Evolutionary conservation across 2,329 filamentous ascomycete genomes (phyloP).

Genomic region (Lasiodiplodia gonubiensis): DNA sequence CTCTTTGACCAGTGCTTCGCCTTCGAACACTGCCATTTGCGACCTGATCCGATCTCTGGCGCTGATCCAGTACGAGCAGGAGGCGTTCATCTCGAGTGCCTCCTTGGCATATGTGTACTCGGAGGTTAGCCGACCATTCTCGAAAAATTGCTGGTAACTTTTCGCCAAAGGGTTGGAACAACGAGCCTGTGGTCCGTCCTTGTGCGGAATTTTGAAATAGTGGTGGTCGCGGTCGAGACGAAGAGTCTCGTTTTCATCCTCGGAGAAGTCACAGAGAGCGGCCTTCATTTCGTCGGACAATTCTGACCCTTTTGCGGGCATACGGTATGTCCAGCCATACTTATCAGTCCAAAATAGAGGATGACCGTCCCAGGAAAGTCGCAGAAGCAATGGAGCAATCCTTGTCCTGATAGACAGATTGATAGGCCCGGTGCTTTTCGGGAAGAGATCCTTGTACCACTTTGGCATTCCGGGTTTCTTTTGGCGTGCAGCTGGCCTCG

Average conservation of each 20-base stretch:
- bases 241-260: slow-evolving; percentile 71
- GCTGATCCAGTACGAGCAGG: slow-evolving; percentile 99
- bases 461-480: slow-evolving; percentile 94
- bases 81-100: slow-evolving; percentile 97
- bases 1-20: slow-evolving; percentile 54
- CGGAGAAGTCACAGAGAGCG: slow-evolving; percentile 71
- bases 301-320: slow-evolving; percentile 51
- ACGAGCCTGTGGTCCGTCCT: slow-evolving; percentile 84
- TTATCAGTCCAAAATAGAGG: slow-evolving; percentile 93
- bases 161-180: slow-evolving; percentile 91
- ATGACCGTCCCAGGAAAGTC: slow-evolving; percentile 85
- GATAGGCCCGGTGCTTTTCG: slow-evolving; percentile 70
- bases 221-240: slow-evolving; percentile 68
- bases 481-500: slow-evolving; percentile 77
- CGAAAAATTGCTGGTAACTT: slow-evolving; percentile 87
- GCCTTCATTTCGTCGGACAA: slow-evolving; percentile 64
- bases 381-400: slow-evolving; percentile 82
- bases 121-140: slow-evolving; percentile 84
- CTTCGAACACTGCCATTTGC: slow-evolving; percentile 92
- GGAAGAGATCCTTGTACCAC: slow-evolving; percentile 94
- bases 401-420: slow-evolving; percentile 84
- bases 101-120: slow-evolving; percentile 91
- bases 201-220: slow-evolving; percentile 96
- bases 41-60: slow-evolving; percentile 89
- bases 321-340: slow-evolving; percentile 90